Conservation (phyloP, 495 filamentous ascomycete genomes). For the Lasiosphaeria hispida region DNA sequence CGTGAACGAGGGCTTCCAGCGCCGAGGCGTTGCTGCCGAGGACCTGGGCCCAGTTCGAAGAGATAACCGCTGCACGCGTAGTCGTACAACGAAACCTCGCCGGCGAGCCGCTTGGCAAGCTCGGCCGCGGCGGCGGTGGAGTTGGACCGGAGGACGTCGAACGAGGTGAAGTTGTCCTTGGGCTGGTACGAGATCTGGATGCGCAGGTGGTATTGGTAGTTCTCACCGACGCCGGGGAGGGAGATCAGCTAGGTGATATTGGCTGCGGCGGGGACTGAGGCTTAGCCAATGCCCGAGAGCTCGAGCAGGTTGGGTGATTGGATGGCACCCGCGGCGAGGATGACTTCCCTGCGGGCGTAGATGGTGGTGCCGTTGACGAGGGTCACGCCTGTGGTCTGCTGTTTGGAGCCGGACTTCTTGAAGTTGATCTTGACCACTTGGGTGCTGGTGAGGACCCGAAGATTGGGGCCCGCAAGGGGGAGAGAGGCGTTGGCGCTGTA, state of each 20-base stretch:
- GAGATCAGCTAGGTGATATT: slow-evolving; percentile 40
- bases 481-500: slow-evolving; percentile 31
- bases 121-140: slow-evolving; percentile 45
- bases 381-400: slow-evolving; percentile 25
- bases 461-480: slow-evolving; percentile 13
- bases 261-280: slow-evolving; percentile 33
- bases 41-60: slow-evolving; percentile 19
- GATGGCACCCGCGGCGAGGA: slow-evolving; percentile 53
- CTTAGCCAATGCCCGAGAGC: slow-evolving; percentile 52
- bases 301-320: slow-evolving; percentile 53
- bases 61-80: slow-evolving; percentile 21
- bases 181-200: slow-evolving; percentile 25
- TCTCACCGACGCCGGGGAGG: slow-evolving; percentile 51
- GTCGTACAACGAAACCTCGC: slow-evolving; percentile 34
- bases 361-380: slow-evolving; percentile 30
- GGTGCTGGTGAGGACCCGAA: slow-evolving; percentile 14
- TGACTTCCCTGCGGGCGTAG: slow-evolving; percentile 47
- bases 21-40: background rate
- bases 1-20: slow-evolving; percentile 12
- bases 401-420: background rate
- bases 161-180: slow-evolving; percentile 14
- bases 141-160: slow-evolving; percentile 44
- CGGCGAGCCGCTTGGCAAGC: slow-evolving; percentile 19
- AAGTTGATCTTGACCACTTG: slow-evolving; percentile 9
- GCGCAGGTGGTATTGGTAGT: slow-evolving; percentile 48